Conservation (phyloP, 306 rosid genomes). For the Clitoria ternatea region DNA sequence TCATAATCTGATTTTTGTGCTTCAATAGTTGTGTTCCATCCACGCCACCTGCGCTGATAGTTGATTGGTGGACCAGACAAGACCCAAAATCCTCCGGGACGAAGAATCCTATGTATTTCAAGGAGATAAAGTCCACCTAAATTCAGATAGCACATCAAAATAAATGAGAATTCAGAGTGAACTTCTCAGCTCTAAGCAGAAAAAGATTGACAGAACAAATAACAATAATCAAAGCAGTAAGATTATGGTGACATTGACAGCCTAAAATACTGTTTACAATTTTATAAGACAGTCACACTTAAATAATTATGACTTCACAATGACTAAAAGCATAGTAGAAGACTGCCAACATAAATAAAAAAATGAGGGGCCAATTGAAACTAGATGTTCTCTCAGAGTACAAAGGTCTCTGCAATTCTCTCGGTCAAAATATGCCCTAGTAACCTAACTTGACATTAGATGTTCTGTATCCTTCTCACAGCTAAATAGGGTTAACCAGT, state of each 20-base stretch:
- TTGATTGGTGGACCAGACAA: slow-evolving; percentile 97
- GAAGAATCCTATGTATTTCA: slow-evolving; percentile 88
- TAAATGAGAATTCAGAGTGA: not conserved
- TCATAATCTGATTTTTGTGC: slow-evolving; percentile 74
- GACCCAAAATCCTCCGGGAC: slow-evolving; percentile 99
- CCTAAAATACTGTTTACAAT: not conserved
- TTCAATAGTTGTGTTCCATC: slow-evolving; percentile 94
- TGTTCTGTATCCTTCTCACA: too few species aligned
- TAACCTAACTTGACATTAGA: too few species aligned
- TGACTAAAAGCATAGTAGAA: not conserved
- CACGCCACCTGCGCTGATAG: slow-evolving; percentile 82
- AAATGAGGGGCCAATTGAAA: too few species aligned
- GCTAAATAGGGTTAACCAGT: too few species aligned
- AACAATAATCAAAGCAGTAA: not conserved
- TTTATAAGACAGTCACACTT: not conserved
- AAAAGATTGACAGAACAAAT: not conserved
- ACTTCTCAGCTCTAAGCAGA: not conserved
- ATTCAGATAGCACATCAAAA: not conserved
- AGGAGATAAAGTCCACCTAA: slow-evolving; percentile 85
- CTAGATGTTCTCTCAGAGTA: too few species aligned
- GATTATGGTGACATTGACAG: not conserved
- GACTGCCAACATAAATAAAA: too few species aligned
- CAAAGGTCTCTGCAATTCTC: too few species aligned
- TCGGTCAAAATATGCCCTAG: too few species aligned
- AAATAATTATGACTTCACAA: not conserved